These are phyloP conservation scores for Dioscorea cayenensis DNA, from an alignment of 116 monocot species.

Conservation along the genomic window DNA sequence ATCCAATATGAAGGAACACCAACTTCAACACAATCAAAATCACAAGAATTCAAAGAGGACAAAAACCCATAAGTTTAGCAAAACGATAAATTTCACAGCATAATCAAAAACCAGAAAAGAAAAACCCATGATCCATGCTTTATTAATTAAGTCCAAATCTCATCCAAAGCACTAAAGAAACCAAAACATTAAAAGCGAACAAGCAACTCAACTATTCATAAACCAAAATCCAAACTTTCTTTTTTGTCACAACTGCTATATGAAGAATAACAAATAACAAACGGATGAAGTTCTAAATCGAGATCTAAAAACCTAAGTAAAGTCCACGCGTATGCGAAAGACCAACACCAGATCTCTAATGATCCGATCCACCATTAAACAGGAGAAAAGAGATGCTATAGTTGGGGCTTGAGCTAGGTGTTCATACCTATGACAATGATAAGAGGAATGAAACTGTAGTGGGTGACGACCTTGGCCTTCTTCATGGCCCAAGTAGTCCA, in stretches of 20 bases:
- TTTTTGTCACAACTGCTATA: neutral
- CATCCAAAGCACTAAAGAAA: neutral
- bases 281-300: neutral
- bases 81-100: too few species aligned
- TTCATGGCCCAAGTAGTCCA: conserved; percentile 62
- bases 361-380: conserved; percentile 10
- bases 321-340: neutral
- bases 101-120: too few species aligned
- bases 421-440: conserved; percentile 74
- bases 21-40: too few species aligned
- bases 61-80: too few species aligned
- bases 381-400: conserved; percentile 60
- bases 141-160: neutral
- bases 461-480: conserved; percentile 36
- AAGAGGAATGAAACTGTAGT: conserved; percentile 57
- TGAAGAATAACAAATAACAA: neutral
- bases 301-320: neutral
- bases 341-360: neutral
- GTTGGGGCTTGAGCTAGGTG: conserved; percentile 55
- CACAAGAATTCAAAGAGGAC: too few species aligned
- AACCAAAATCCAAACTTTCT: neutral
- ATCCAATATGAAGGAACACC: conserved; percentile 15
- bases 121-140: neutral
- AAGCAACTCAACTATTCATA: neutral
- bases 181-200: neutral